Percentiles rank a stretch among this genome's conserved stretches.
Conservation (phyloP, 2,329 filamentous ascomycete genomes). For the Fonsecaea nubica region DNA sequence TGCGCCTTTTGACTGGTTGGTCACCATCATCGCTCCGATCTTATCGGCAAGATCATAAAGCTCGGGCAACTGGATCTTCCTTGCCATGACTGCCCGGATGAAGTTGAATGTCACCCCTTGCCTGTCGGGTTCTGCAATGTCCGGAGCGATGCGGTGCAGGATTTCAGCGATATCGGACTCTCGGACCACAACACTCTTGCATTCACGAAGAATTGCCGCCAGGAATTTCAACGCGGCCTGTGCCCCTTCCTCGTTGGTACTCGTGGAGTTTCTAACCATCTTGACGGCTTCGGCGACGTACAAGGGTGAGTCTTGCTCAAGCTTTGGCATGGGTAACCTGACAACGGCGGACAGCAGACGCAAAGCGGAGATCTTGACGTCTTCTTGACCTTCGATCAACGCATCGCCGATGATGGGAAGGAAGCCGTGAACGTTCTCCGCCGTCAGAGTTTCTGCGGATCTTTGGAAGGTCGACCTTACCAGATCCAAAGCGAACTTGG, state of each 20-base stretch:
- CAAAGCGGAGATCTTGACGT: conserved; percentile 87
- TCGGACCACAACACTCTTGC: conserved; percentile 75
- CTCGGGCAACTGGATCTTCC: conserved; percentile 81
- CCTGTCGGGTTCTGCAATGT: conserved; percentile 89
- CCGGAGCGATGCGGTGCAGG: conserved; percentile 79
- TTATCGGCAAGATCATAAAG: conserved; percentile 93
- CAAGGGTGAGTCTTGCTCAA: conserved; percentile 74
- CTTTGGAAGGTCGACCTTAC: conserved; percentile 86
- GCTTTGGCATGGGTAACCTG: conserved; percentile 76
- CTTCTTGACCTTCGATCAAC: conserved; percentile 82
- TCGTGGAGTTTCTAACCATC: conserved; percentile 75
- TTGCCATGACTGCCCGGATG: conserved; percentile 81
- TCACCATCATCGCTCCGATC: conserved; percentile 91
- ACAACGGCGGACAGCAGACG: conserved; percentile 83
- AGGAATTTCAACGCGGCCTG: conserved; percentile 90
- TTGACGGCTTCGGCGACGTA: conserved; percentile 86
- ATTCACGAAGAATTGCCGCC: conserved; percentile 81
- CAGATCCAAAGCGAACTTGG: conserved; percentile 85
- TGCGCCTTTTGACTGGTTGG: conserved; percentile 84
- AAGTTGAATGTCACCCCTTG: conserved; percentile 96
- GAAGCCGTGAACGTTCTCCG: conserved; percentile 81
- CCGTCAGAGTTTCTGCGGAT: conserved; percentile 78
- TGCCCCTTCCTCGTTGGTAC: conserved; percentile 80
- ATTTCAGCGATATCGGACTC: conserved; percentile 83
- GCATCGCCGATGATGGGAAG: conserved; percentile 88